Percentiles rank a stretch among this genome's conserved stretches.
Conservation (phyloP, 306 rosid species). For the Acacia crassicarpa region DNA sequence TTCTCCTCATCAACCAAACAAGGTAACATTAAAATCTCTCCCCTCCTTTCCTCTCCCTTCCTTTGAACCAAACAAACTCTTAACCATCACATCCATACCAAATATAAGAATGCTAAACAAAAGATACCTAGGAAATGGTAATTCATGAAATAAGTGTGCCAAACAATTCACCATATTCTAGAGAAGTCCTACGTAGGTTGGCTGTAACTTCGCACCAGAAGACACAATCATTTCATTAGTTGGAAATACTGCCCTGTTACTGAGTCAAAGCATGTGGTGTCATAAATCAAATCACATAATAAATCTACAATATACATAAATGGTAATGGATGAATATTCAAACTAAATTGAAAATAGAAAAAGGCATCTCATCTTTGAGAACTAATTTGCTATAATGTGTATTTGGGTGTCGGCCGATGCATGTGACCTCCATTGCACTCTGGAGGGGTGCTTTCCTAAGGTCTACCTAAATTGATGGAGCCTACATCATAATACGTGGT, state of each 20-base stretch:
- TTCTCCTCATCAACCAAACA: too few relatives aligned
- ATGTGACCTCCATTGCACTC: too few relatives aligned
- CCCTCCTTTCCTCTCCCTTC: too few relatives aligned
- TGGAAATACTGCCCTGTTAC: not conserved
- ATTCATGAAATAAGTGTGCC: not conserved
- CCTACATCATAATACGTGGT: too few relatives aligned
- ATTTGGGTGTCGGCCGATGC: not conserved
- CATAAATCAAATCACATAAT: not conserved
- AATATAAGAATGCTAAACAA: not conserved
- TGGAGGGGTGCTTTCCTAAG: too few relatives aligned
- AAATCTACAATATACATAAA: not conserved
- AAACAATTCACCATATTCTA: not conserved
- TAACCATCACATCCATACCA: not conserved
- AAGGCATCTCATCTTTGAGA: not conserved
- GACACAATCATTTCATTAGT: not conserved
- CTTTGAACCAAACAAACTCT: too few relatives aligned
- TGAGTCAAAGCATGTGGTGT: slow-evolving; percentile 1
- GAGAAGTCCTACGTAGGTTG: not conserved
- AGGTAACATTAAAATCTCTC: too few relatives aligned
- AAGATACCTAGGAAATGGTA: not conserved
- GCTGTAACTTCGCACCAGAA: not conserved
- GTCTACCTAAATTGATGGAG: too few relatives aligned
- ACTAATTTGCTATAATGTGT: not conserved
- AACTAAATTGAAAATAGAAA: not conserved
- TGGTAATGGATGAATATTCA: not conserved